Evolutionary conservation across 345 rosid genomes (phyloP).

Genomic region (Lepidium africanum): DNA sequence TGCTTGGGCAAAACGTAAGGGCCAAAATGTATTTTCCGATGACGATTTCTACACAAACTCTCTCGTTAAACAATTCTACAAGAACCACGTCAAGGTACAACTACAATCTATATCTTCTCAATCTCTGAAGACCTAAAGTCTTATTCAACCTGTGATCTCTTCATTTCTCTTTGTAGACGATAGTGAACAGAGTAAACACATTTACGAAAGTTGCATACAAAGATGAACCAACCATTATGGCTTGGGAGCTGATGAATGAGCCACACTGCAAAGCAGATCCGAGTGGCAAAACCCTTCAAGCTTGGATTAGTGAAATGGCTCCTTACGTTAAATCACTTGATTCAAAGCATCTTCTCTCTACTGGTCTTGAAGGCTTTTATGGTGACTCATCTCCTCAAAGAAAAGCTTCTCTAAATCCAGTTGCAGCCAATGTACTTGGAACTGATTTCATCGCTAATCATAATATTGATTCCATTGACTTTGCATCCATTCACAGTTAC

Average conservation of each 20-base stretch:
- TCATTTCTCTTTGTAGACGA: constrained; percentile 30
- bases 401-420: constrained; percentile 28
- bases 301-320: constrained; percentile 67
- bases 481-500: constrained; percentile 59
- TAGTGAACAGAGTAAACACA: constrained; percentile 56
- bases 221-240: constrained; percentile 72
- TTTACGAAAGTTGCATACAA: constrained; percentile 55
- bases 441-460: constrained; percentile 69
- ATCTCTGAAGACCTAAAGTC: no score
- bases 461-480: constrained; percentile 46
- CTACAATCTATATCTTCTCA: background rate
- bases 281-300: constrained; percentile 46
- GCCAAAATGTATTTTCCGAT: background rate
- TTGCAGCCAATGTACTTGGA: constrained; percentile 31
- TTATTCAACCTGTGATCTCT: background rate
- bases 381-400: constrained; percentile 41
- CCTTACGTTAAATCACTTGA: constrained; percentile 58
- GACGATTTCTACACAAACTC: constrained; percentile 27
- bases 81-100: constrained; percentile 22
- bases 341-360: constrained; percentile 43
- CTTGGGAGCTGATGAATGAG: constrained; percentile 90
- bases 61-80: constrained; percentile 16
- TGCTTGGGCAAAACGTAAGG: constrained; percentile 16
- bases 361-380: constrained; percentile 77
- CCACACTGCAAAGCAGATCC: constrained; percentile 48